These are phyloP conservation scores for Mycena vulgaris DNA, from an alignment of 768 basidiomycete genomes.

Conservation along the genomic window DNA sequence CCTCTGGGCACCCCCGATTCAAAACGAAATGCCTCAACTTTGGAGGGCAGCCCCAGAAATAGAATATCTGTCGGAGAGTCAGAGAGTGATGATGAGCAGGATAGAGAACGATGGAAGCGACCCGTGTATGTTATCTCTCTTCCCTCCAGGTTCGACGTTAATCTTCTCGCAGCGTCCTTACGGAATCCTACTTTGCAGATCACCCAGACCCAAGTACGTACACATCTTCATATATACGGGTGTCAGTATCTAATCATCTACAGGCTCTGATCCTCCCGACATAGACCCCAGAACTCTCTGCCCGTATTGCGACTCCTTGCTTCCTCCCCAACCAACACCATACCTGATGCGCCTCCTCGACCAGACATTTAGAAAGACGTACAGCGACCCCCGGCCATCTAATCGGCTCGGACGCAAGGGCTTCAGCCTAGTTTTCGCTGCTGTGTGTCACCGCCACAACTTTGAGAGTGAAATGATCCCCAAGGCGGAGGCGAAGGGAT, in stretches of 20 bases:
- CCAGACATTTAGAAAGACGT: constrained; percentile 67
- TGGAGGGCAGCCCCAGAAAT: constrained; percentile 12
- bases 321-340: constrained; percentile 76
- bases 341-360: constrained; percentile 69
- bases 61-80: constrained; percentile 27
- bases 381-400: constrained; percentile 72
- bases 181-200: constrained; percentile 22
- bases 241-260: background rate
- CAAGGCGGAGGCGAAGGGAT: constrained; percentile 77
- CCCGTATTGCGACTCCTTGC: constrained; percentile 83
- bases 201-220: constrained; percentile 34
- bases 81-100: constrained; percentile 32
- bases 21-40: too few species aligned
- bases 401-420: constrained; percentile 77
- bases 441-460: constrained; percentile 83
- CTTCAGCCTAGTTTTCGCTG: constrained; percentile 71
- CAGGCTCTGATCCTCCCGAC: constrained; percentile 66
- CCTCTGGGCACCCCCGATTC: too few species aligned
- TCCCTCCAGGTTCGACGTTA: background rate
- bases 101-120: constrained; percentile 31
- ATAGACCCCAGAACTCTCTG: constrained; percentile 80
- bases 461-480: constrained; percentile 85
- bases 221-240: background rate
- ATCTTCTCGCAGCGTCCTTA: constrained; percentile 13
- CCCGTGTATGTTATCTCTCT: constrained; percentile 10